These are phyloP conservation scores for Magnusiomyces suaveolens DNA, from an alignment of 1,139 yeast genomes.

Conservation along the genomic window DNA sequence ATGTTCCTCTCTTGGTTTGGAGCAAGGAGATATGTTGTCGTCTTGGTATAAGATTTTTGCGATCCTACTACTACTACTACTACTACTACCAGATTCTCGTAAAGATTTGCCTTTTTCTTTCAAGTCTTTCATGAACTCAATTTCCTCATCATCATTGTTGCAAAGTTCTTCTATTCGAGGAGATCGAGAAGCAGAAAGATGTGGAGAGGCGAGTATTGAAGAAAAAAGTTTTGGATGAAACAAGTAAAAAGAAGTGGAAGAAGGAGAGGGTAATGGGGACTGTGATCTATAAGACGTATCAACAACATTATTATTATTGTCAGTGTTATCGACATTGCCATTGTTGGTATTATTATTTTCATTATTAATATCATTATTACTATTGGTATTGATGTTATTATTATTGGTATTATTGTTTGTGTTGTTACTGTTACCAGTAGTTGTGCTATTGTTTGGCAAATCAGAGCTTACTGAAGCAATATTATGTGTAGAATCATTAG, in stretches of 20 bases:
- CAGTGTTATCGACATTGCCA: too few species aligned
- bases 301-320: not conserved
- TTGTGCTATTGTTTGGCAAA: too few species aligned
- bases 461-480: too few species aligned
- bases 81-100: too few species aligned
- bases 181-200: not conserved
- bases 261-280: not conserved
- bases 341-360: not conserved
- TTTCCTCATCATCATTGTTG: not conserved
- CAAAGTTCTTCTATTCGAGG: constrained; percentile 3
- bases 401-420: not conserved
- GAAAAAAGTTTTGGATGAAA: not conserved
- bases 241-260: not conserved
- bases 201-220: not conserved
- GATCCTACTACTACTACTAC: too few species aligned
- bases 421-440: not conserved
- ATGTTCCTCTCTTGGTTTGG: not conserved
- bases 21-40: not conserved
- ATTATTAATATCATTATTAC: too few species aligned
- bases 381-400: too few species aligned
- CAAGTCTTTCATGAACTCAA: not conserved
- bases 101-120: not conserved
- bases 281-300: not conserved
- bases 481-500: not conserved
- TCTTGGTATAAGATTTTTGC: not conserved